A percentile compares a stretch with the other conserved stretches of the same genome.
These are phyloP conservation scores for Corymbia maculata DNA, from an alignment of 345 rosid species.

Conservation along the genomic window DNA sequence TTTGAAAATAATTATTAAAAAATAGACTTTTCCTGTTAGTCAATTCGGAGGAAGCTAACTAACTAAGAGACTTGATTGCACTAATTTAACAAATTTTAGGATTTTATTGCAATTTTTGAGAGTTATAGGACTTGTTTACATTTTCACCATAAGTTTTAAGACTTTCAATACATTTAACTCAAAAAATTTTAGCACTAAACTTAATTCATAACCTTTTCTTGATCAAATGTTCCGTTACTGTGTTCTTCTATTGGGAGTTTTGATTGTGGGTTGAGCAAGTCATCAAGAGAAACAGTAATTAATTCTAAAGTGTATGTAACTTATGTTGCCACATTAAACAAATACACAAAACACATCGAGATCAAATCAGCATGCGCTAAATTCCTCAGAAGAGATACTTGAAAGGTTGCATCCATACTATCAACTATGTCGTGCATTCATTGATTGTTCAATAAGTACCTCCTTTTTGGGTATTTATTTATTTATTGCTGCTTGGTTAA, in stretches of 20 bases:
- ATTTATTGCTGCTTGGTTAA: too few species aligned
- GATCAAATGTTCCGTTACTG: not conserved
- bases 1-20: not conserved
- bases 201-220: not conserved
- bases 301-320: not conserved
- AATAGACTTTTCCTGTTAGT: too few species aligned
- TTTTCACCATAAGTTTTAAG: not conserved
- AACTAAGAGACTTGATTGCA: not conserved
- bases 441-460: too few species aligned
- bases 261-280: not conserved
- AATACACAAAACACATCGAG: not conserved
- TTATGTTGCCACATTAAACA: not conserved
- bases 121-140: not conserved
- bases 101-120: too few species aligned
- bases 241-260: not conserved
- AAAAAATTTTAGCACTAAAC: fast-evolving
- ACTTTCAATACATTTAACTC: fast-evolving
- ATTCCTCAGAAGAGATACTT: too few species aligned
- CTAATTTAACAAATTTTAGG: not conserved
- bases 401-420: too few species aligned
- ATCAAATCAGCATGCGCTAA: fast-evolving
- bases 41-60: too few species aligned
- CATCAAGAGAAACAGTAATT: not conserved
- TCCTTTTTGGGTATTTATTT: too few species aligned
- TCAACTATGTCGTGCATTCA: too few species aligned